Conservation (phyloP, 2,329 filamentous ascomycete genomes). For the Neofusicoccum sp. region DNA sequence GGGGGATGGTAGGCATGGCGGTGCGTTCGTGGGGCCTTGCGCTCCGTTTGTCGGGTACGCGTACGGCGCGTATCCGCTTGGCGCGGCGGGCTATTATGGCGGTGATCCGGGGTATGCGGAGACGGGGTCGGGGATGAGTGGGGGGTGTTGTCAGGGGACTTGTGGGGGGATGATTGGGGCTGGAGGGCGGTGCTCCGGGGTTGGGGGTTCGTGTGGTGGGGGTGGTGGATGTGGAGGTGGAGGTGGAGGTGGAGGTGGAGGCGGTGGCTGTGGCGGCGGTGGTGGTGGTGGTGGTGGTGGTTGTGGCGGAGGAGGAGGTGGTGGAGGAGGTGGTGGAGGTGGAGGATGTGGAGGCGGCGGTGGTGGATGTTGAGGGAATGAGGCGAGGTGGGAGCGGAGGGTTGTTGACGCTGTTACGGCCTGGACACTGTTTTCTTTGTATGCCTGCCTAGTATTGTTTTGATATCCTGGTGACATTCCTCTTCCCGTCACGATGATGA, state of each 20-base stretch:
- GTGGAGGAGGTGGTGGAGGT: background rate
- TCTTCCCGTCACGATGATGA: no score
- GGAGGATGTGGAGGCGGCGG: background rate
- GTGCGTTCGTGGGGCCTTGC: constrained; percentile 23
- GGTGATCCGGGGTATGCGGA: constrained; percentile 39
- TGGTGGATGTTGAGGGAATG: constrained; percentile 2
- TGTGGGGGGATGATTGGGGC: constrained; percentile 40
- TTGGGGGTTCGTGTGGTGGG: constrained; percentile 13
- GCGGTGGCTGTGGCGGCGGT: background rate
- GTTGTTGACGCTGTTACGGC: background rate
- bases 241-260: background rate
- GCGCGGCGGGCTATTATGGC: constrained; percentile 28
- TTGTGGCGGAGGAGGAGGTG: constrained; percentile 1
- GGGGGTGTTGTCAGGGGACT: constrained; percentile 51
- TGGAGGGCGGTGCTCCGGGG: background rate
- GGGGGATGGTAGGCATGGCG: background rate
- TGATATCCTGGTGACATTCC: no score
- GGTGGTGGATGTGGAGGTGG: background rate
- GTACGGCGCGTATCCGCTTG: constrained; percentile 45
- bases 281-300: constrained; percentile 3
- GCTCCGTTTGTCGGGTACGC: constrained; percentile 45
- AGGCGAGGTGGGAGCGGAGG: background rate
- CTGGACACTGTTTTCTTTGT: background rate
- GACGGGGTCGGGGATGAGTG: constrained; percentile 37
- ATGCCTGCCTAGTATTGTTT: background rate